Conservation (phyloP, 2,329 filamentous ascomycete genomes). For the Fusarium sp. region DNA sequence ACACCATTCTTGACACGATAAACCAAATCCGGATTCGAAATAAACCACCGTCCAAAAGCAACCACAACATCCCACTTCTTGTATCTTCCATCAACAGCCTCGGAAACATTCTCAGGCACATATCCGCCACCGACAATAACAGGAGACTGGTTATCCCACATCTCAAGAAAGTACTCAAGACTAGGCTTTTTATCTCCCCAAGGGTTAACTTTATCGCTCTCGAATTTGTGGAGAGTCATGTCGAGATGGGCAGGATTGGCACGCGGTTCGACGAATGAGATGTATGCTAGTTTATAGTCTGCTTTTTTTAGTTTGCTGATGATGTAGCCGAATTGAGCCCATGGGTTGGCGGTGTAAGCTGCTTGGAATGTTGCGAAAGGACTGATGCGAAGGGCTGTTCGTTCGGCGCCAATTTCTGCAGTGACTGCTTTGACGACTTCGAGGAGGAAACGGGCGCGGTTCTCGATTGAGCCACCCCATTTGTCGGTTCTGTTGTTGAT, state of each 20-base stretch:
- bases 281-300: constrained; percentile 48
- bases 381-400: constrained; percentile 64
- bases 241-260: constrained; percentile 50
- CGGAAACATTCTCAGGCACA: constrained; percentile 38
- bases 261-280: constrained; percentile 53
- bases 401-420: constrained; percentile 60
- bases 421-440: constrained; percentile 59
- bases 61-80: constrained; percentile 45
- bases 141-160: constrained; percentile 49
- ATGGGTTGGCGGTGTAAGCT: constrained; percentile 43
- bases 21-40: constrained; percentile 52
- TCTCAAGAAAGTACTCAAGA: constrained; percentile 48
- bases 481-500: constrained; percentile 64
- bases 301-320: constrained; percentile 43
- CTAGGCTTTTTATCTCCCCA: constrained; percentile 48
- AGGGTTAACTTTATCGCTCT: constrained; percentile 4
- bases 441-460: constrained; percentile 62
- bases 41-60: constrained; percentile 51
- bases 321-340: constrained; percentile 47
- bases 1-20: constrained; percentile 54
- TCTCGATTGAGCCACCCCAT: constrained; percentile 66
- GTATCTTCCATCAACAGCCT: constrained; percentile 41
- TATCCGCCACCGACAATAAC: constrained; percentile 50
- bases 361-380: constrained; percentile 57
- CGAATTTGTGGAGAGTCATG: constrained; percentile 37